Conservation (phyloP, 352 stramenopile genomes). For the Pythium plurisporium region DNA sequence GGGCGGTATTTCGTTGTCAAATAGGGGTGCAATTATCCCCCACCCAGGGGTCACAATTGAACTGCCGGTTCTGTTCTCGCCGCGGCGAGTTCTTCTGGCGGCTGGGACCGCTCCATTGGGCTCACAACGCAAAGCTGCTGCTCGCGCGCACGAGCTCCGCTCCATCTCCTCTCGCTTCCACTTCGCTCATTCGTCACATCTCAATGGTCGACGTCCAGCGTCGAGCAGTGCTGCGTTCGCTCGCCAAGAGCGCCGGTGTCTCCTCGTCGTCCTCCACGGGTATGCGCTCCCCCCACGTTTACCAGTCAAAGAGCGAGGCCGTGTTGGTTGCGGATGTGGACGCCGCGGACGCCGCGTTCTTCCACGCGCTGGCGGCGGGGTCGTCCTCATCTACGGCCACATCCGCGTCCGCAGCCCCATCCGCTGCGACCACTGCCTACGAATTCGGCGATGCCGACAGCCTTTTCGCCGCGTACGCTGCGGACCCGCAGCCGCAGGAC, state of each 20-base stretch:
- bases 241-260: slow-evolving; percentile 8
- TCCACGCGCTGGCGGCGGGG: slow-evolving; percentile 4
- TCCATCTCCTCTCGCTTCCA: background rate
- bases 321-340: background rate
- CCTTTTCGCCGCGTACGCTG: slow-evolving; percentile 45
- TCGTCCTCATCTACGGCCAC: slow-evolving; percentile 1
- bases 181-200: background rate
- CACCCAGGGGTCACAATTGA: background rate
- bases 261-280: background rate
- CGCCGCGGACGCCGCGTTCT: slow-evolving; percentile 11
- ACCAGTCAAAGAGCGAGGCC: slow-evolving; percentile 20
- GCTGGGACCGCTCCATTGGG: background rate
- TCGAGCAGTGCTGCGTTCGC: slow-evolving; percentile 19
- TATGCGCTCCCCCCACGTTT: slow-evolving; percentile 20
- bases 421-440: background rate
- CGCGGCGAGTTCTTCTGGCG: slow-evolving; percentile 15
- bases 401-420: background rate
- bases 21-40: background rate
- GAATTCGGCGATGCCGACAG: slow-evolving; percentile 20
- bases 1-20: background rate
- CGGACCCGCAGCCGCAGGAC: slow-evolving; percentile 26
- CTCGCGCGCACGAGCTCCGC: background rate
- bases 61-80: slow-evolving; percentile 16
- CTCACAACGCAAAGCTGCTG: slow-evolving; percentile 15
- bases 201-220: slow-evolving; percentile 39